These are phyloP conservation scores for Allium fistulosum DNA, from an alignment of 106 monocot species.

Conservation along the genomic window DNA sequence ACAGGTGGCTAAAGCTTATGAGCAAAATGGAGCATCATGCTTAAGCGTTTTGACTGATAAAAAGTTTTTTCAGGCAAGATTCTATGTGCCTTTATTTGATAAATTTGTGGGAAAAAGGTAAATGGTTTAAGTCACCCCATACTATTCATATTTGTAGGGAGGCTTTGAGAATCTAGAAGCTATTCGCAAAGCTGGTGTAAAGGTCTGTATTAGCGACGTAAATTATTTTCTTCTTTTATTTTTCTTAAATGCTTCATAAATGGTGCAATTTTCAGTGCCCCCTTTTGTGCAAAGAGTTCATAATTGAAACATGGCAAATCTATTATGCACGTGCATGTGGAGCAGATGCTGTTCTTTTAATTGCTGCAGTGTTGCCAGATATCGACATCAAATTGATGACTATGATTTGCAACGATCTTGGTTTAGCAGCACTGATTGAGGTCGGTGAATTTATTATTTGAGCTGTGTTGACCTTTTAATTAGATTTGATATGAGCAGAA, in stretches of 20 bases:
- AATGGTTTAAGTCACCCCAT: too few species aligned
- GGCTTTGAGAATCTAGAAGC: constrained; percentile 77
- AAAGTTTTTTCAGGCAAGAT: constrained; percentile 76
- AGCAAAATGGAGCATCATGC: constrained; percentile 81
- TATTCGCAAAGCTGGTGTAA: constrained; percentile 54
- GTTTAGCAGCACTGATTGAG: constrained; percentile 75
- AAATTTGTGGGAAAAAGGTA: background rate
- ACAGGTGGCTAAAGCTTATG: constrained; percentile 64
- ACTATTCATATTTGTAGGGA: constrained; percentile 27
- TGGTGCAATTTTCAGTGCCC: constrained; percentile 60
- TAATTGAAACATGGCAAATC: constrained; percentile 88
- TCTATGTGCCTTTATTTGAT: background rate
- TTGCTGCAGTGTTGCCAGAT: constrained; percentile 83
- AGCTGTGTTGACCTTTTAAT: background rate
- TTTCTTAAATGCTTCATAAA: background rate
- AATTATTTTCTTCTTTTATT: background rate
- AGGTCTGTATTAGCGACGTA: constrained; percentile 27
- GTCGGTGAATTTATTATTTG: constrained; percentile 20
- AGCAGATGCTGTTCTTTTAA: constrained; percentile 78
- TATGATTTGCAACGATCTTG: constrained; percentile 66
- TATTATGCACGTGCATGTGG: constrained; percentile 84
- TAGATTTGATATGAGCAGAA: too few species aligned
- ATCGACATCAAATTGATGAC: constrained; percentile 78
- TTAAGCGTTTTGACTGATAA: constrained; percentile 86
- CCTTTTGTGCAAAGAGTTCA: constrained; percentile 93